Base-by-base conservation (phyloP, 345 rosid genomes). In the Hibiscus mutabilis region DNA sequence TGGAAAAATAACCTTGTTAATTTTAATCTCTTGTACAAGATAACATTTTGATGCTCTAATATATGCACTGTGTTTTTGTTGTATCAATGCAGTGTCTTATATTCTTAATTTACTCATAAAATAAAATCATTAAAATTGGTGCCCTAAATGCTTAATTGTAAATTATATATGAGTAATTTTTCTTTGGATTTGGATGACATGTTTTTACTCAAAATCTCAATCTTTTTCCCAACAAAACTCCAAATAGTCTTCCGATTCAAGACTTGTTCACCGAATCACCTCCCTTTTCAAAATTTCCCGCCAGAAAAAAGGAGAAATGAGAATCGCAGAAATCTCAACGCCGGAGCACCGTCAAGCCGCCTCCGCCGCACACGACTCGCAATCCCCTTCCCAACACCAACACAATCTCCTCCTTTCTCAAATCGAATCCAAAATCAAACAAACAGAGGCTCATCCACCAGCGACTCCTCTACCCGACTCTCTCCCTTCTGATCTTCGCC, bases 261-360 rank as follows among this genome's bases (percentile, higher is more conserved):
- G 14, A 58, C 16, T 25, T 52, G 22, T 52, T 25, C 61, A 14
- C n/a, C n/a, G n/a, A n/a, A n/a, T n/a, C n/a, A n/a, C 5, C 5
- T 46, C 24, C 27, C 61, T 19, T 18, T n/a, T 52, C 52, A 33
- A 67, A 27, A 0, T 21, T 72, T 80, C 79, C 68, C 81, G 83
- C 82, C 77, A 68, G 68, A 59, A 47, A 59, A 47, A 70, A 18
- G 29, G 63, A 16, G 68, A 24, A 77, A 93, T 94, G 98, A 84
- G 88, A 73, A 91, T 94, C 74, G 87, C 97, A 49, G 97, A 94
- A 81, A 79, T 91, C 77, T 80, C 91, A 12, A 82, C 96, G 71
- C 91, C 85, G 77, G 95, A 84, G 13, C 71, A 71, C 82, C 87
- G 81, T 59, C 80, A 60, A 49, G 15, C 61, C 58, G 70, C 55